Evolutionary conservation across 2,329 filamentous ascomycete species (phyloP), one percentile per base, ranked within the genome.

Genomic region (Clarireedia sp.): DNA sequence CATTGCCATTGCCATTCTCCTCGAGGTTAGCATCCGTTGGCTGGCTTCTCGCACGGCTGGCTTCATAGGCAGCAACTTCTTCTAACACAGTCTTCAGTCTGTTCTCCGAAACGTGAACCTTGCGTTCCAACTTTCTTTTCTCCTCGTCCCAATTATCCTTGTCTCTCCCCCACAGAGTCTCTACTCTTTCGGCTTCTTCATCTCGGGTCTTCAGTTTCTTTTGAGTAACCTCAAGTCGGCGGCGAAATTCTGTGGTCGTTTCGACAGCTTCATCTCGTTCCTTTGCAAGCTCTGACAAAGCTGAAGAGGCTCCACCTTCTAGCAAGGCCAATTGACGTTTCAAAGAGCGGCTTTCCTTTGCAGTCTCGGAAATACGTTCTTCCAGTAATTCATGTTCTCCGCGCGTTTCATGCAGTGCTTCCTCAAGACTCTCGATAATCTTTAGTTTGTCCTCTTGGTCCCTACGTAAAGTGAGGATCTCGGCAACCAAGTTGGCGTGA

Each of bases 401-500:
- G 54, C 83, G 84, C 1, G 83, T 78, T 1, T 80, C 74, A 59
- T 95, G 84, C 36, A 99, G 74, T 24, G 79, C 83, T 1, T 78
- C 75, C 71, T 99, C 94, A 16, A 99, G 76, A 52, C 81, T 83
- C 68, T 96, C 91, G 54, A 99, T 96, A 52, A 90, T 80, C 64
- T 83, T 89, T 45, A 86, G 81, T 72, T 96, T 96, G 43, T 88
- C 89, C 67, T 99, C 94, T 59, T 97, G 82, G 61, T 99, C 94
- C 56, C 94, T 80, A 21, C 91, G 83, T 49, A 99, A 74, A 2
- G 85, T 83, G 40, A 99, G 75, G 60, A 99, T 99, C 70, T 99
- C 94, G 0, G 92, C 92, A 0, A 99, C 92, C 6, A 99, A 75
- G 49, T 89, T 96, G 8, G 94, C 94, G 70, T 97, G 94, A 10